phyloP scores from a whole-genome alignment of 345 rosid species.

The Arabis alpina region DNA sequence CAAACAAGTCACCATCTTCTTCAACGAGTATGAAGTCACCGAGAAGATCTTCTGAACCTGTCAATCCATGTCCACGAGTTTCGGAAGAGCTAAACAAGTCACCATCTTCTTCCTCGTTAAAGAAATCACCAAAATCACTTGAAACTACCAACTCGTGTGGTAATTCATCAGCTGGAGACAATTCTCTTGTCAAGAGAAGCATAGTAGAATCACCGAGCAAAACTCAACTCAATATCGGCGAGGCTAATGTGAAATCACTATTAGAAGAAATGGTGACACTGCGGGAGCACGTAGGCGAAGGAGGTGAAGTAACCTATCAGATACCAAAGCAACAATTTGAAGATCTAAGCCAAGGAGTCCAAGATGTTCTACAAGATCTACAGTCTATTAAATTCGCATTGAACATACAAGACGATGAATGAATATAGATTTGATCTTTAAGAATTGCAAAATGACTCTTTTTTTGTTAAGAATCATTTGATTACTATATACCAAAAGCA shows the following conservation, averaged over 20 bases:
- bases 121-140: conserved; percentile 31
- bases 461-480: neutral
- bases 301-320: conserved; percentile 35
- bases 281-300: conserved; percentile 33
- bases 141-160: conserved; percentile 14
- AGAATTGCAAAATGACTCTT: neutral
- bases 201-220: conserved; percentile 20
- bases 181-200: conserved; percentile 13
- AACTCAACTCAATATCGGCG: conserved; percentile 8
- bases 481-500: neutral
- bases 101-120: conserved; percentile 2
- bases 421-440: conserved; percentile 22
- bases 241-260: conserved; percentile 24
- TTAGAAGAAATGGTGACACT: conserved; percentile 28
- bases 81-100: conserved; percentile 22
- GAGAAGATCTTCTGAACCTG: conserved; percentile 19
- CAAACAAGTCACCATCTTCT: conserved; percentile 21
- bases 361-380: conserved; percentile 36
- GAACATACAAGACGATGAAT: conserved; percentile 32
- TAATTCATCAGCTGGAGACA: conserved; percentile 21
- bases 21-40: conserved; percentile 19
- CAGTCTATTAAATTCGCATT: conserved; percentile 37
- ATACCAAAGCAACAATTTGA: conserved; percentile 41
- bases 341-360: conserved; percentile 33
- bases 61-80: neutral